Conservation (phyloP, 2,329 filamentous ascomycete genomes). For the Aspergillus ruber region DNA sequence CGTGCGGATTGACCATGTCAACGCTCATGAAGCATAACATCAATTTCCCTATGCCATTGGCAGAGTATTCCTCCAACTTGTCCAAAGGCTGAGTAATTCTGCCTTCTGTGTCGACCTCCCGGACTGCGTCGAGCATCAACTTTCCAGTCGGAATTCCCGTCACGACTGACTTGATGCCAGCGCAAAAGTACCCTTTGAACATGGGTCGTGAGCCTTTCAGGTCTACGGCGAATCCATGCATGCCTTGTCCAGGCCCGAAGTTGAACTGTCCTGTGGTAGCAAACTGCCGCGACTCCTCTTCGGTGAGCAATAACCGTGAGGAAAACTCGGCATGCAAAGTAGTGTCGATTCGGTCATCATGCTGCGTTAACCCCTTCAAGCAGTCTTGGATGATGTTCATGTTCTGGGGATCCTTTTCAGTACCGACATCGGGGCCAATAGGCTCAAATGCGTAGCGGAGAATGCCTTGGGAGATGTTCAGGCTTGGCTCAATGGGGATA, state of each 20-base stretch:
- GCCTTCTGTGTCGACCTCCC: background rate
- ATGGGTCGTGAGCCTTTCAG: constrained; percentile 4
- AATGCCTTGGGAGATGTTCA: constrained; percentile 9
- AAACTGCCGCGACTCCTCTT: background rate
- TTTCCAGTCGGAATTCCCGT: constrained; percentile 8
- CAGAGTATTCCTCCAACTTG: background rate
- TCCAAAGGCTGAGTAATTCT: background rate
- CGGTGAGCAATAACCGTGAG: background rate
- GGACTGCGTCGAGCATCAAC: constrained; percentile 8
- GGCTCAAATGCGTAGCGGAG: constrained; percentile 11
- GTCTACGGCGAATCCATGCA: constrained; percentile 8
- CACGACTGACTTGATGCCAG: constrained; percentile 7
- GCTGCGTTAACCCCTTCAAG: background rate
- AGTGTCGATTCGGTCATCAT: background rate
- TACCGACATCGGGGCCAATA: constrained; percentile 6
- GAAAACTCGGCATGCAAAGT: background rate
- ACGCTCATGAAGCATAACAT: background rate
- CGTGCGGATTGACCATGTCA: constrained; percentile 8
- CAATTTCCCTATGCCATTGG: background rate
- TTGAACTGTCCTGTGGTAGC: background rate
- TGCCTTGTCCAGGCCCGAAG: background rate
- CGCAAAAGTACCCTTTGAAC: constrained; percentile 12
- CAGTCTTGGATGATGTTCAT: constrained; percentile 4
- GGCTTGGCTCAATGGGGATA: constrained; percentile 10
- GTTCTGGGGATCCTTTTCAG: constrained; percentile 10